These are phyloP conservation scores for Lactarius pseudohatsudake DNA, from an alignment of 768 basidiomycete species.

Conservation along the genomic window DNA sequence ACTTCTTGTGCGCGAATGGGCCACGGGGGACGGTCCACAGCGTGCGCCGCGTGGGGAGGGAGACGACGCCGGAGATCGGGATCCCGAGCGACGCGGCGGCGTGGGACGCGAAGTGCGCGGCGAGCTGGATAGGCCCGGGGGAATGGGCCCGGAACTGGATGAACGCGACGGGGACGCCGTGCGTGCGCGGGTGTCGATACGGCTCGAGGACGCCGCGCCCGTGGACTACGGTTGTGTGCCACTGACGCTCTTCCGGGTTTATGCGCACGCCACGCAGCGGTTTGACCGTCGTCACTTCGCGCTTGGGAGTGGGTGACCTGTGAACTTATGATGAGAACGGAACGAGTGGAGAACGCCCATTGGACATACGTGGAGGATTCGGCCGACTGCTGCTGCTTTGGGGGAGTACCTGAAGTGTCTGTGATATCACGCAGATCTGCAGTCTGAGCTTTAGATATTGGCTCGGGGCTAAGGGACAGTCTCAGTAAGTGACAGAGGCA, in stretches of 20 bases:
- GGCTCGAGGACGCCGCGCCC: constrained; percentile 60
- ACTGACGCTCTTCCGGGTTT: constrained; percentile 37
- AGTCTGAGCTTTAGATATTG: not conserved
- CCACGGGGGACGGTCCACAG: constrained; percentile 84
- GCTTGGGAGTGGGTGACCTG: constrained; percentile 8
- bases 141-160: constrained; percentile 84
- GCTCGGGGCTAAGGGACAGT: not conserved
- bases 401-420: not conserved
- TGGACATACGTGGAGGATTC: constrained; percentile 12
- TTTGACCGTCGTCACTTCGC: not conserved
- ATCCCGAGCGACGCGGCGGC: constrained; percentile 84
- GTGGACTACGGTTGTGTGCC: constrained; percentile 56
- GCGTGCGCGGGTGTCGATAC: constrained; percentile 56
- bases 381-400: not conserved
- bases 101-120: constrained; percentile 80
- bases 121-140: constrained; percentile 65
- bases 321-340: not conserved
- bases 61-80: constrained; percentile 62
- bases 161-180: constrained; percentile 73
- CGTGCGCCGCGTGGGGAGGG: constrained; percentile 70
- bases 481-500: not conserved
- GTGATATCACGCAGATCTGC: not conserved
- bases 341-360: not conserved
- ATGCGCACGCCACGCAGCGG: constrained; percentile 18
- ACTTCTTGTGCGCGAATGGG: constrained; percentile 92